A percentile compares a stretch with the other conserved stretches of the same genome.
phyloP scores from a whole-genome alignment of 257 asterid species.

The Handroanthus guayacan region DNA sequence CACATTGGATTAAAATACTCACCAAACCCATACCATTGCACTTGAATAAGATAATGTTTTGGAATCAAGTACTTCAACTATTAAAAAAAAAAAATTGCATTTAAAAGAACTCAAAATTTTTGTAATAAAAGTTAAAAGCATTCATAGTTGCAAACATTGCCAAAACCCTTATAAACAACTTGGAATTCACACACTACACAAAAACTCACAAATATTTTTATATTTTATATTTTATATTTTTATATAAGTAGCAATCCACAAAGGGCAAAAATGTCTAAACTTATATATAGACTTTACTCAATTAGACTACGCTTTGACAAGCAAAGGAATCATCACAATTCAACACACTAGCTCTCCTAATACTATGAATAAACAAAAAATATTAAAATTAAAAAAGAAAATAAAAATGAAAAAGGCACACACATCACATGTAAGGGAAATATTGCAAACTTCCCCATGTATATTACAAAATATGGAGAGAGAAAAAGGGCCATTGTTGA shows the following conservation, averaged over 20 bases:
- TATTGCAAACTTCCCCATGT: slow-evolving; percentile 53
- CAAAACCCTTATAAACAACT: too few relatives aligned
- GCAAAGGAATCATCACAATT: slow-evolving; percentile 59
- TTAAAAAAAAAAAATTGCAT: too few relatives aligned
- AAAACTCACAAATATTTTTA: slow-evolving; percentile 37
- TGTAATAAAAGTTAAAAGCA: too few relatives aligned
- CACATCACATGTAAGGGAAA: slow-evolving; percentile 56
- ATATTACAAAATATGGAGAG: slow-evolving; percentile 59
- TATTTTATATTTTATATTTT: slow-evolving; percentile 26
- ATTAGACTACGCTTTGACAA: slow-evolving; percentile 52
- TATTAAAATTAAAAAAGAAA: slow-evolving; percentile 9
- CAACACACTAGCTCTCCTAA: slow-evolving; percentile 59
- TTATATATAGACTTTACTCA: slow-evolving; percentile 39
- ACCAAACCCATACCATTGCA: not conserved
- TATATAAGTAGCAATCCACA: slow-evolving; percentile 30
- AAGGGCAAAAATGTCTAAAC: slow-evolving; percentile 26
- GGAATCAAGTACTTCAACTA: too few relatives aligned
- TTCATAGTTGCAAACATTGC: too few relatives aligned
- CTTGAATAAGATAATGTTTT: not conserved
- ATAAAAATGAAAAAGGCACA: slow-evolving; percentile 37
- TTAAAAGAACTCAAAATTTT: too few relatives aligned
- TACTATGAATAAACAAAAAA: slow-evolving; percentile 24
- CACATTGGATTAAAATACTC: slow-evolving; percentile 1
- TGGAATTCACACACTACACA: not conserved
- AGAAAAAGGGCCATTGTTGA: not conserved